Percentiles rank a stretch among this genome's conserved stretches.
Conservation (phyloP, 2,329 filamentous ascomycete species). For the Cladophialophora bantiana region DNA sequence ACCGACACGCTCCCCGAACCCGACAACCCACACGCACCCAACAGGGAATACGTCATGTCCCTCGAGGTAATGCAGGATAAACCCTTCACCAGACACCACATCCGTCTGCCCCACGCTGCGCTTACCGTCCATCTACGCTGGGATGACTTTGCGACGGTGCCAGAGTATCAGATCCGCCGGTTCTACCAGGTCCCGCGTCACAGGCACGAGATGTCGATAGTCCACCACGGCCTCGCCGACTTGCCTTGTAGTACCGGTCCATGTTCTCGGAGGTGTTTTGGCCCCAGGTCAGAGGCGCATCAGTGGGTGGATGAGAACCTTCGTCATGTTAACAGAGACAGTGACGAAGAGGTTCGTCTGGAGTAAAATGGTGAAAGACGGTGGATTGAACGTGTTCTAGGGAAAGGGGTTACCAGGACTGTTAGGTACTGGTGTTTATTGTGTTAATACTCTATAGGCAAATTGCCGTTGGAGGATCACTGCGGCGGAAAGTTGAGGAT, state of each 20-base stretch:
- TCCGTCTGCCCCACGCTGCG: not conserved
- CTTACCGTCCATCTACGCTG: not conserved
- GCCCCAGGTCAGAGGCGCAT: not conserved
- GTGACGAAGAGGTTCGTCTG: not conserved
- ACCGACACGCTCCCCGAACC: not conserved
- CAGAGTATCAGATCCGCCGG: not conserved
- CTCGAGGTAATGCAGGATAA: not conserved
- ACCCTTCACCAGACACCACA: constrained; percentile 3
- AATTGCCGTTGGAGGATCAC: too few relatives aligned
- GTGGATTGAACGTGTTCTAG: not conserved
- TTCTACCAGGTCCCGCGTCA: not conserved
- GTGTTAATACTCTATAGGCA: too few relatives aligned
- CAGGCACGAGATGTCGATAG: not conserved
- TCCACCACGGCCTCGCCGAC: not conserved
- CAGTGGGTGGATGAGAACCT: not conserved
- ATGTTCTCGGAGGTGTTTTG: not conserved
- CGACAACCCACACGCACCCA: not conserved
- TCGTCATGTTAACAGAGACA: not conserved
- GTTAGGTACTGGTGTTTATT: too few relatives aligned
- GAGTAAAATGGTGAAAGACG: not conserved
- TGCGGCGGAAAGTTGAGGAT: too few relatives aligned
- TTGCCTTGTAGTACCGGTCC: not conserved
- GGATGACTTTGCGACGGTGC: not conserved
- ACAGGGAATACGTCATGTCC: not conserved
- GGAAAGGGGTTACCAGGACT: not conserved